phyloP scores from a whole-genome alignment of 2,329 filamentous ascomycete species.

The Aspergillus floridensis region DNA sequence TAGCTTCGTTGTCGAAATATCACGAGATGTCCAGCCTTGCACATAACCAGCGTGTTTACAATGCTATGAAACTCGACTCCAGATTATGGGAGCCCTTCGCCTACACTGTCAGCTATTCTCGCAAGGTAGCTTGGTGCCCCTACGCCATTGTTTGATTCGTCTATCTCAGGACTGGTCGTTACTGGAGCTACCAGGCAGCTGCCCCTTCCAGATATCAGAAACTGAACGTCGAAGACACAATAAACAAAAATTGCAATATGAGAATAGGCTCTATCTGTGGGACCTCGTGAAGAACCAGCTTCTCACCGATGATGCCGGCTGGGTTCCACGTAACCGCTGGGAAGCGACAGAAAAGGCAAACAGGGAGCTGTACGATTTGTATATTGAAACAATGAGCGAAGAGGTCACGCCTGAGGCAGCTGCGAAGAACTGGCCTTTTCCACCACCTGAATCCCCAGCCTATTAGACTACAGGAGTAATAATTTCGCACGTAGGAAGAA shows the following conservation, averaged over 20 bases:
- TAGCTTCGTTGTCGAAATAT: slow-evolving; percentile 22
- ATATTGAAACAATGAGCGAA: slow-evolving; percentile 22
- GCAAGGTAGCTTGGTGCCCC: slow-evolving; percentile 15
- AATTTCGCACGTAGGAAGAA: too few species aligned
- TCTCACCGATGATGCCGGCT: slow-evolving; percentile 23
- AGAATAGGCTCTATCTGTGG: slow-evolving; percentile 21
- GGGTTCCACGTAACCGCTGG: slow-evolving; percentile 20
- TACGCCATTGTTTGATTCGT: slow-evolving; percentile 17
- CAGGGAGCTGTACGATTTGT: slow-evolving; percentile 20
- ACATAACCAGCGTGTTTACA: slow-evolving; percentile 19
- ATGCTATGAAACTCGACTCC: slow-evolving; percentile 21
- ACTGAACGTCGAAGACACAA: slow-evolving; percentile 14
- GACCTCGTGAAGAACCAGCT: slow-evolving; percentile 23
- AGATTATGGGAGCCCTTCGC: slow-evolving; percentile 24
- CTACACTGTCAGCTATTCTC: slow-evolving; percentile 17
- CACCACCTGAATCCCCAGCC: neutral
- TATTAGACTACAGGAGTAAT: too few species aligned
- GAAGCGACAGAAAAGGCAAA: slow-evolving; percentile 19
- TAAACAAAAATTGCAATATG: slow-evolving; percentile 18
- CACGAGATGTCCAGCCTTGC: slow-evolving; percentile 23
- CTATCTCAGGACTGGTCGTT: slow-evolving; percentile 18
- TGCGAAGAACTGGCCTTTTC: slow-evolving; percentile 24
- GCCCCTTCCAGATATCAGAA: slow-evolving; percentile 18
- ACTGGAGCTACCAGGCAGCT: slow-evolving; percentile 16
- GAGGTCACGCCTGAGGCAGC: slow-evolving; percentile 18